phyloP scores from a whole-genome alignment of 495 filamentous ascomycete species.

The Amorphotheca resinae region DNA sequence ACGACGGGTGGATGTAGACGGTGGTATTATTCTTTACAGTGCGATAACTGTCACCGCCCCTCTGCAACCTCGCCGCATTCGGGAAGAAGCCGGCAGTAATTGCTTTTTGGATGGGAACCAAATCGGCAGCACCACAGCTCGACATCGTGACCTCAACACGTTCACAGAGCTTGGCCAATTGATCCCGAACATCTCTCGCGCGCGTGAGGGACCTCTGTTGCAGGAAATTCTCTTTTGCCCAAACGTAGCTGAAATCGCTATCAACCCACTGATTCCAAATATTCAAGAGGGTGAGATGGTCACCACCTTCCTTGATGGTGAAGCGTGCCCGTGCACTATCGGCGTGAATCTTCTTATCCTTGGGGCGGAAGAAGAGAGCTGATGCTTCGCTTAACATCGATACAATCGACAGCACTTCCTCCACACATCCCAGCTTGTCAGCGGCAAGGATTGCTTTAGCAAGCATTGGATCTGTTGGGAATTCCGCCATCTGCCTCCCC shows the following conservation, averaged over 20 bases:
- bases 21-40: conserved; percentile 87
- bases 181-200: conserved; percentile 86
- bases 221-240: conserved; percentile 88
- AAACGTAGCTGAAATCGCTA: conserved; percentile 75
- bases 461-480: conserved; percentile 89
- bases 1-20: conserved; percentile 82
- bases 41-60: conserved; percentile 81
- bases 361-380: conserved; percentile 87
- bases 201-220: conserved; percentile 78
- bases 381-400: conserved; percentile 86
- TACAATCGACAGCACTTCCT: conserved; percentile 89
- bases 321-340: conserved; percentile 88
- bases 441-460: conserved; percentile 87
- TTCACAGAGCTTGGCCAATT: conserved; percentile 89
- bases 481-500: conserved; percentile 92
- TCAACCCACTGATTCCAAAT: conserved; percentile 98
- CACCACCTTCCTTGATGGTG: conserved; percentile 84
- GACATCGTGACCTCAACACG: conserved; percentile 71
- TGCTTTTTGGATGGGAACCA: conserved; percentile 71
- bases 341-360: conserved; percentile 94
- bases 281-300: conserved; percentile 84
- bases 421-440: conserved; percentile 77
- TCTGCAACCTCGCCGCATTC: conserved; percentile 77
- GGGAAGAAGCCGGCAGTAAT: conserved; percentile 90
- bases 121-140: conserved; percentile 55